phyloP scores from a whole-genome alignment of 352 stramenopile genomes.

The Pythium graminicola region DNA sequence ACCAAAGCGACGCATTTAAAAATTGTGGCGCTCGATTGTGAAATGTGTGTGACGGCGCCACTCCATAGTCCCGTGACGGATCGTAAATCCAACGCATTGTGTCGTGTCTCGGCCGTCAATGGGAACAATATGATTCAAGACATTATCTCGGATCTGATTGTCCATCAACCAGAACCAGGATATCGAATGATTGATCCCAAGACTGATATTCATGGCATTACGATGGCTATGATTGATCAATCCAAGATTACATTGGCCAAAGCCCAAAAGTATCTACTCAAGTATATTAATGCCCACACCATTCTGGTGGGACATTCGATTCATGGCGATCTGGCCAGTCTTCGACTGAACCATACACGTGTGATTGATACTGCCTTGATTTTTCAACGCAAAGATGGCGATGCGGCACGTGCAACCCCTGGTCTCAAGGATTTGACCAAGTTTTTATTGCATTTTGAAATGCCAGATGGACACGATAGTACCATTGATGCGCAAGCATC shows the following conservation, averaged over 20 bases:
- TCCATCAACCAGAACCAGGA: slow-evolving; percentile 67
- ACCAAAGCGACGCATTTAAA: slow-evolving; percentile 55
- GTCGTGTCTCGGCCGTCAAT: slow-evolving; percentile 74
- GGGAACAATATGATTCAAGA: slow-evolving; percentile 67
- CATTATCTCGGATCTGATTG: slow-evolving; percentile 73
- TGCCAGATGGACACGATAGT: slow-evolving; percentile 82
- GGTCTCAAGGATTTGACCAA: slow-evolving; percentile 74
- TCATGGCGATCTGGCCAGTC: slow-evolving; percentile 59
- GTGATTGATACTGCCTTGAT: slow-evolving; percentile 84
- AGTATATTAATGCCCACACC: slow-evolving; percentile 75
- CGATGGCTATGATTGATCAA: slow-evolving; percentile 50
- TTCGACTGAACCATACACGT: slow-evolving; percentile 67
- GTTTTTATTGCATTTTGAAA: slow-evolving; percentile 74
- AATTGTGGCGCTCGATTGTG: slow-evolving; percentile 78
- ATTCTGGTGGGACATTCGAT: slow-evolving; percentile 82
- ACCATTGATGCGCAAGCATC: slow-evolving; percentile 78
- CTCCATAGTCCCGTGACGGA: slow-evolving; percentile 16
- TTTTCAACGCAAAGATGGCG: slow-evolving; percentile 50
- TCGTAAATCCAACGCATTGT: slow-evolving; percentile 54
- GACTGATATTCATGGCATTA: slow-evolving; percentile 84
- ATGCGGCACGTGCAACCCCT: slow-evolving; percentile 34
- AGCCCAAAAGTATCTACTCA: slow-evolving; percentile 78
- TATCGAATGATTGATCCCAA: slow-evolving; percentile 65
- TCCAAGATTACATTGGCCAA: slow-evolving; percentile 71
- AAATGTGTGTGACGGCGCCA: slow-evolving; percentile 73